phyloP scores from a whole-genome alignment of 2,329 filamentous ascomycete species.

The Calonectria hawksworthii region DNA sequence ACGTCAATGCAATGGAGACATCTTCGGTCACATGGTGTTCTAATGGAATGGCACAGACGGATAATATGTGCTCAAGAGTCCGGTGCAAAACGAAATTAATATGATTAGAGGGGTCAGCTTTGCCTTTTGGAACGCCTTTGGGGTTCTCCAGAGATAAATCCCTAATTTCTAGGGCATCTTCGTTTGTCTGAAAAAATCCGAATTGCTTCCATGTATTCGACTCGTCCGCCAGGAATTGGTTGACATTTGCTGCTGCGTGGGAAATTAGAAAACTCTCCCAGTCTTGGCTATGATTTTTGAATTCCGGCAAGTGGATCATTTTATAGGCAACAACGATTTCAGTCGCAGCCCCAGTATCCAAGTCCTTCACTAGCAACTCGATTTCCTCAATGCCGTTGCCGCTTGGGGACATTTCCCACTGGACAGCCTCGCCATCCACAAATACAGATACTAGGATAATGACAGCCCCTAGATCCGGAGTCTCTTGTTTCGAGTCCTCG shows the following conservation, averaged over 20 bases:
- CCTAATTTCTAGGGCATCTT: too few relatives aligned
- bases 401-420: background rate
- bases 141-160: too few relatives aligned
- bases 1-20: background rate
- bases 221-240: background rate
- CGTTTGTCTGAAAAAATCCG: background rate
- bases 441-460: background rate
- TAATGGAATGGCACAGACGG: background rate
- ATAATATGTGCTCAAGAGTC: background rate
- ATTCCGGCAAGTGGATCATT: background rate
- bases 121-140: background rate
- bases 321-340: background rate
- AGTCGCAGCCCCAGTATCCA: background rate
- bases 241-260: background rate
- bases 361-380: background rate
- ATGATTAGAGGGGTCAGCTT: background rate
- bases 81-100: background rate
- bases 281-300: background rate
- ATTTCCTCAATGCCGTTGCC: too few relatives aligned
- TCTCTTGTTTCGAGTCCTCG: rapidly evolving
- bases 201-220: background rate
- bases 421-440: background rate
- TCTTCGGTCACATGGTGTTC: too few relatives aligned
- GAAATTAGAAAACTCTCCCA: background rate
- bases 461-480: background rate